Evolutionary conservation across 2,329 filamentous ascomycete genomes (phyloP).

Genomic region (Nothophaeocryptopus gaeumannii): DNA sequence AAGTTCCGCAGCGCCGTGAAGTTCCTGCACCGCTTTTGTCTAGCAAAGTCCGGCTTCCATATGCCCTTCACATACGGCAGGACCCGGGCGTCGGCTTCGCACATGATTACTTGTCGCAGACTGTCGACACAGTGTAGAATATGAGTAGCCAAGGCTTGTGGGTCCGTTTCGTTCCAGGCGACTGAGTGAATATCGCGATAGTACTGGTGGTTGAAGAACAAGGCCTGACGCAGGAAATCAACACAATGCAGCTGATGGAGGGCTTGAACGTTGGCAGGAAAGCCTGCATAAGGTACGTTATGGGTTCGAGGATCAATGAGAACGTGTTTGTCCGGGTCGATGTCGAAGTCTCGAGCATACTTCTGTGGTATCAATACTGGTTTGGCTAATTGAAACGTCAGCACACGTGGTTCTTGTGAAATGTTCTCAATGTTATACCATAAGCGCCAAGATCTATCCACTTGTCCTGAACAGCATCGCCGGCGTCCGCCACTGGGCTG

Average conservation of each 20-base stretch:
- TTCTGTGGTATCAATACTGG: neutral
- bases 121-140: neutral
- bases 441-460: neutral
- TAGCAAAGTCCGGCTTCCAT: too few relatives aligned
- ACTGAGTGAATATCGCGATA: neutral
- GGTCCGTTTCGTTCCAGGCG: neutral
- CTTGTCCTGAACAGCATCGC: neutral
- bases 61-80: neutral
- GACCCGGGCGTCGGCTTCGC: neutral
- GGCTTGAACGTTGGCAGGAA: neutral
- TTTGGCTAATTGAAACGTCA: too few relatives aligned
- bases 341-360: neutral
- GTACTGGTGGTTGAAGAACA: constrained; percentile 2
- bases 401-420: too few relatives aligned
- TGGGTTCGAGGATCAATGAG: neutral
- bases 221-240: neutral
- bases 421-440: too few relatives aligned
- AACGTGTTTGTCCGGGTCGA: neutral
- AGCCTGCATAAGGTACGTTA: neutral
- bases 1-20: too few relatives aligned
- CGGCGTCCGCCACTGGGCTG: too few relatives aligned
- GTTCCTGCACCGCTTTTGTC: too few relatives aligned
- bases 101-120: neutral
- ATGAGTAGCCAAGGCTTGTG: neutral
- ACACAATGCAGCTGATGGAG: constrained; percentile 1